A percentile compares a stretch with the other conserved stretches of the same genome.
Conservation (phyloP, 2,329 filamentous ascomycete species). For the Ophiognomonia clavigignenti-juglandacearum region DNA sequence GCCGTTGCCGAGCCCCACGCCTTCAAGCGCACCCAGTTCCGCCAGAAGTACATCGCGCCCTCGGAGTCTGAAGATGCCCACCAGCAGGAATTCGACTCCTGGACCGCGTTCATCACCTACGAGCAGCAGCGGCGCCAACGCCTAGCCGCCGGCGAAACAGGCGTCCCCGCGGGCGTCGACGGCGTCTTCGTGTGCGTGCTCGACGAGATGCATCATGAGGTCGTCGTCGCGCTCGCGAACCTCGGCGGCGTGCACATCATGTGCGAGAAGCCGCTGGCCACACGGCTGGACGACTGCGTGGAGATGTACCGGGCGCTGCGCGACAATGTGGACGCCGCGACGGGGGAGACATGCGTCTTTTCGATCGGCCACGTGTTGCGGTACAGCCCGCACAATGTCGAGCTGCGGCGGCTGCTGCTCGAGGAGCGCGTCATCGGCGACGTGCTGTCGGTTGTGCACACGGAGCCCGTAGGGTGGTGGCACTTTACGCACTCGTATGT, state of each 20-base stretch:
- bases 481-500: conserved; percentile 92
- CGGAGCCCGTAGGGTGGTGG: conserved; percentile 94
- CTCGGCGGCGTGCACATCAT: conserved; percentile 72
- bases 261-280: conserved; percentile 92
- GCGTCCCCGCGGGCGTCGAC: conserved; percentile 51
- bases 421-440: conserved; percentile 76
- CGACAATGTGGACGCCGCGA: conserved; percentile 26
- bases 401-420: conserved; percentile 73
- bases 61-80: conserved; percentile 51
- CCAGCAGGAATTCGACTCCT: conserved; percentile 63
- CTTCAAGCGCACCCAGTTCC: conserved; percentile 71
- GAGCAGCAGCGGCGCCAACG: conserved; percentile 59
- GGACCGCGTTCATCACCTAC: conserved; percentile 71
- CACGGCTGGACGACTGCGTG: conserved; percentile 72
- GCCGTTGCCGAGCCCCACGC: conserved; percentile 77
- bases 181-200: conserved; percentile 64
- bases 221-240: conserved; percentile 68
- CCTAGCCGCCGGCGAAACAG: conserved; percentile 40
- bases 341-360: conserved; percentile 53
- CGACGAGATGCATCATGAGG: conserved; percentile 83
- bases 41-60: conserved; percentile 67
- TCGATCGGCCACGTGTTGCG: conserved; percentile 91
- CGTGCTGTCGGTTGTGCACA: conserved; percentile 80
- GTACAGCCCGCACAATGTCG: conserved; percentile 88
- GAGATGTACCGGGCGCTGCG: conserved; percentile 61